Conservation (phyloP, 129 eudicot species). For the Arctium lappa region DNA sequence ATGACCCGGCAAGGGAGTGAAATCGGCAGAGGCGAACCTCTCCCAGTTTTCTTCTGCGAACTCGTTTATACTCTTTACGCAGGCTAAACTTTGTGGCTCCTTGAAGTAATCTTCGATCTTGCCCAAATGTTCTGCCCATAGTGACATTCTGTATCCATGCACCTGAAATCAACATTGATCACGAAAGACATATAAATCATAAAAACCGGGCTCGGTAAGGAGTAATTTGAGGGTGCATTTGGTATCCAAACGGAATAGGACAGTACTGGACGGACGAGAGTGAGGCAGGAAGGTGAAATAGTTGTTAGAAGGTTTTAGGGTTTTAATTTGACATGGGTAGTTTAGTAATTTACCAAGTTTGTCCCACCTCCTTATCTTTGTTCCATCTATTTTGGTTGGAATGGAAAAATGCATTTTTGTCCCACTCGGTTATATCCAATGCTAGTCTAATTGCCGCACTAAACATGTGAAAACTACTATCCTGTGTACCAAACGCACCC, state of each 20-base stretch:
- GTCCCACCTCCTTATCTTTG: background rate
- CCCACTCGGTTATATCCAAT: background rate
- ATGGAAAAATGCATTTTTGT: background rate
- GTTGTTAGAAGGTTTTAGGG: too few relatives aligned
- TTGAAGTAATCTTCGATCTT: constrained; percentile 41
- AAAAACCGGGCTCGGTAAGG: background rate
- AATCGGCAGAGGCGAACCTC: constrained; percentile 32
- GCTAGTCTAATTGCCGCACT: background rate
- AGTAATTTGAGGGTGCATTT: background rate
- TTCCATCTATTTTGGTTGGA: background rate
- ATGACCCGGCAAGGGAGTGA: constrained; percentile 47
- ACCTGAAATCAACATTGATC: constrained; percentile 28
- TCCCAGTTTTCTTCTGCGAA: constrained; percentile 61
- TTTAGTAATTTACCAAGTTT: background rate
- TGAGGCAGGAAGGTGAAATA: too few relatives aligned
- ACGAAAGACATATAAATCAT: background rate
- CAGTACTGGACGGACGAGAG: too few relatives aligned
- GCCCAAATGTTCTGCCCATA: constrained; percentile 69
- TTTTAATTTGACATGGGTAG: too few relatives aligned
- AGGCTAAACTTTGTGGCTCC: constrained; percentile 40
- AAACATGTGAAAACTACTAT: background rate
- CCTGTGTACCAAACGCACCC: background rate
- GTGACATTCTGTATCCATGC: constrained; percentile 62
- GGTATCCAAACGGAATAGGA: background rate
- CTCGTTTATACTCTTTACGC: constrained; percentile 42